Evolutionary conservation across 371 early-diverging fungal genomes (phyloP).

Genomic region (Mortierella polycephala): DNA sequence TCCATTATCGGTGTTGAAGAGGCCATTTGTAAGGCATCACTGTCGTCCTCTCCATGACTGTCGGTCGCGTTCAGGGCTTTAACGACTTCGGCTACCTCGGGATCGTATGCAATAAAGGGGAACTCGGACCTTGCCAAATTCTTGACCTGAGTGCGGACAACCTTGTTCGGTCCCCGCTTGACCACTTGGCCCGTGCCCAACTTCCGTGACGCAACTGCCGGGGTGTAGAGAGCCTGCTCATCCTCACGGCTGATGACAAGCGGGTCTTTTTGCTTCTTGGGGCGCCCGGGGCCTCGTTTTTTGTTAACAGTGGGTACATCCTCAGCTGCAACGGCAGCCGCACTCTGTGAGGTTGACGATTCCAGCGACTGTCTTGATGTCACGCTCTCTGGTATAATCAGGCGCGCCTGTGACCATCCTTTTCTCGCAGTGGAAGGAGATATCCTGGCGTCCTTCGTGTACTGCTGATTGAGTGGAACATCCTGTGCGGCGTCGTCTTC

Average conservation of each 20-base stretch:
- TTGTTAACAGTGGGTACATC: not conserved
- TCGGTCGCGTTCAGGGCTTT: slow-evolving; percentile 18
- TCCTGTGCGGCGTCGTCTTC: slow-evolving; percentile 9
- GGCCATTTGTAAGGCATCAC: not conserved
- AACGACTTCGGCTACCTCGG: slow-evolving; percentile 36
- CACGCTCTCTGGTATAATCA: not conserved
- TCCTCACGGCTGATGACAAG: slow-evolving; percentile 44
- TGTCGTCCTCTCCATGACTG: not conserved
- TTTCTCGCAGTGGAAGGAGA: slow-evolving; percentile 1
- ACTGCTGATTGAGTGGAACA: no score
- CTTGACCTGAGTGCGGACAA: not conserved
- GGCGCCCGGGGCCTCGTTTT: slow-evolving; percentile 41
- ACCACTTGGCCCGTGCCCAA: not conserved
- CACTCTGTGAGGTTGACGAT: not conserved
- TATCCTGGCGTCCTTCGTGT: no score
- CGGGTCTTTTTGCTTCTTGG: slow-evolving; percentile 37
- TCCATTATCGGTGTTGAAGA: not conserved
- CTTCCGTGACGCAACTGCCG: slow-evolving; percentile 31
- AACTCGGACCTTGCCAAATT: slow-evolving; percentile 7
- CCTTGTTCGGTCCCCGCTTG: slow-evolving; percentile 3
- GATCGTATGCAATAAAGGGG: slow-evolving; percentile 30
- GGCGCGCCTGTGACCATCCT: slow-evolving; percentile 2
- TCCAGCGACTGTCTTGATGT: not conserved
- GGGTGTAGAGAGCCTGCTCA: slow-evolving; percentile 42
- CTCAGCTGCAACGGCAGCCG: not conserved